Base-by-base conservation (phyloP, 1,284 basidiomycete genomes). In the Austroboletus niveus region DNA sequence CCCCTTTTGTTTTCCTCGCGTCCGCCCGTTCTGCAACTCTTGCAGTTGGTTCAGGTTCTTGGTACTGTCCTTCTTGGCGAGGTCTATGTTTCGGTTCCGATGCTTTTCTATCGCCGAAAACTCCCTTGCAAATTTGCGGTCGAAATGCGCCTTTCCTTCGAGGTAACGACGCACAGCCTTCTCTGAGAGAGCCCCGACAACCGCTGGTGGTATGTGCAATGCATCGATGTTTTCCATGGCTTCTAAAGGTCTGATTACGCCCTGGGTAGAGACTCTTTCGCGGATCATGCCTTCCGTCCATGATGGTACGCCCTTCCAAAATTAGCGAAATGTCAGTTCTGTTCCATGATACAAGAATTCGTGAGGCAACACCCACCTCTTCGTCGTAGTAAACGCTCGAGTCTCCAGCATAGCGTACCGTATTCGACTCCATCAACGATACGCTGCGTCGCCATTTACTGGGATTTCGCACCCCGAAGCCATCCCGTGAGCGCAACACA, bases 211-310 rank as follows among this genome's bases (percentile, higher is more conserved):
- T 41, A 95, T 69, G 8, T 74, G 76, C 40, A 96, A 74, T 1
- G 84, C 88, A 7, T 73, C 69, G 0, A 98, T 75, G 43, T 88
- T 80, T 1, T 75, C 68, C 53, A 80, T 78, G 0, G 84, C 75
- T 63, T 98, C 94, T 57, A 99, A 77, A 0, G 87, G 79, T 10
- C 94, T 83, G 15, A 92, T 77, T 8, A 82, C 70, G 8, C 96
- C 96, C 22, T 78, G 76, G 5, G 87, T 85, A 17, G 87, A 85
- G 20, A 98, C 85, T 11, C 96, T 83, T 69, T 98, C 94, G 32
- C 95, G 82, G 54, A 98, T 91, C 79, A 89, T 86, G 0, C 60
- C 62, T 41, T 72, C 73, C 40, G 70, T 68, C 74, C 77, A 76
- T 14, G 63, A 68, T 31, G 57, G 54, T 14, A 57, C 54, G 47